Percentiles rank a stretch among this genome's conserved stretches.
phyloP scores from a whole-genome alignment of 148 eudicot species.

The Diospyros kaki region DNA sequence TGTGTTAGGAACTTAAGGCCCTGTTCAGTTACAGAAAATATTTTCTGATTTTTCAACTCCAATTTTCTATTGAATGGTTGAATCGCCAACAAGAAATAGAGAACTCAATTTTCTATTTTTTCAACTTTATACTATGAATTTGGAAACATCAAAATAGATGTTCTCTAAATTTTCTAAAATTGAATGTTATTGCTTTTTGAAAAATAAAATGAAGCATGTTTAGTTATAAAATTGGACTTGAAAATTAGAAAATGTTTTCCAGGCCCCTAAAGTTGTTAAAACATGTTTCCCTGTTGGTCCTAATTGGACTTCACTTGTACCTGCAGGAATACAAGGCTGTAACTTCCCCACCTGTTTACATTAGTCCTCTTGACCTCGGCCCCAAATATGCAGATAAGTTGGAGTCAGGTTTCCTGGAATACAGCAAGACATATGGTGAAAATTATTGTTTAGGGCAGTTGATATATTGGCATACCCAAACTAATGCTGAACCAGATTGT shows the following conservation, averaged over 20 bases:
- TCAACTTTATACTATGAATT: no score
- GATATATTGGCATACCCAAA: conserved; percentile 82
- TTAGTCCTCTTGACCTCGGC: conserved; percentile 94
- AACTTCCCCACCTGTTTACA: conserved; percentile 80
- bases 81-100: no score
- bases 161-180: no score
- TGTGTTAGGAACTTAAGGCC: background rate
- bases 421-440: conserved; percentile 82
- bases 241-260: background rate
- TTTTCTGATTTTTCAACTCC: no score
- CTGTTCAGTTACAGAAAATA: no score
- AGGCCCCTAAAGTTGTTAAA: background rate
- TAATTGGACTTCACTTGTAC: background rate
- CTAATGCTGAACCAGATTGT: conserved; percentile 75
- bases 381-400: conserved; percentile 82
- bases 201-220: no score
- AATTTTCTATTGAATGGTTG: no score
- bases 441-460: conserved; percentile 94
- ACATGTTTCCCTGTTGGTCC: background rate
- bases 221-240: no score
- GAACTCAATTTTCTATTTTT: no score
- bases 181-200: no score
- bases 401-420: conserved; percentile 67
- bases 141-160: no score
- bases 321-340: conserved; percentile 76